Conservation (phyloP, 495 filamentous ascomycete genomes). For the Aspergillus panamensis region DNA sequence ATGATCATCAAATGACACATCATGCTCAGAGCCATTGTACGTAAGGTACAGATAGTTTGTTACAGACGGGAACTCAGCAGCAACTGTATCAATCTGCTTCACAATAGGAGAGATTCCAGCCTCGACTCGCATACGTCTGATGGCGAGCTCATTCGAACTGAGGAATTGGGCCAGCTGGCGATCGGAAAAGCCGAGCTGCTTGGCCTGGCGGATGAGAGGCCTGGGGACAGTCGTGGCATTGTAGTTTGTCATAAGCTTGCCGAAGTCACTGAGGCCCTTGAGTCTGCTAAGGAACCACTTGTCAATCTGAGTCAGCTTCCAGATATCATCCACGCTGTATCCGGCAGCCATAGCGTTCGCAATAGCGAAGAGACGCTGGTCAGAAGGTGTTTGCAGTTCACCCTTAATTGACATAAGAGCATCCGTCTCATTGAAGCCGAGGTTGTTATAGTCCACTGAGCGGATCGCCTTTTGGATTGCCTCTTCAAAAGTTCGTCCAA, state of each 20-base stretch:
- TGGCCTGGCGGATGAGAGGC: constrained; percentile 70
- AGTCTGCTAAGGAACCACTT: constrained; percentile 85
- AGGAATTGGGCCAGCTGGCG: constrained; percentile 90
- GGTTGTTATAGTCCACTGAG: constrained; percentile 89
- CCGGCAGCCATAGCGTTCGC: constrained; percentile 95
- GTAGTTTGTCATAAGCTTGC: constrained; percentile 68
- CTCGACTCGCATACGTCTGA: constrained; percentile 76
- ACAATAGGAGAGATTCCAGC: constrained; percentile 82
- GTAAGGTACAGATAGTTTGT: constrained; percentile 98
- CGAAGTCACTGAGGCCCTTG: constrained; percentile 86
- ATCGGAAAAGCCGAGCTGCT: constrained; percentile 92
- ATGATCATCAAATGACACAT: constrained; percentile 79
- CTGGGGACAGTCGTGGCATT: constrained; percentile 63
- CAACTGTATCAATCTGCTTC: constrained; percentile 98
- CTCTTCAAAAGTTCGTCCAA: constrained; percentile 94
- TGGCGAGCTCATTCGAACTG: constrained; percentile 85
- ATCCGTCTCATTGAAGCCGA: constrained; percentile 88
- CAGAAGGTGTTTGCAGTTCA: constrained; percentile 94
- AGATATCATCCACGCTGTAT: constrained; percentile 93
- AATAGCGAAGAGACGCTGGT: constrained; percentile 95
- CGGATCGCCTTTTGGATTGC: constrained; percentile 98
- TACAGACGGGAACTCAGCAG: constrained; percentile 90
- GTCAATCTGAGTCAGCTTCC: constrained; percentile 91
- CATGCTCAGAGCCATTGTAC: constrained; percentile 87
- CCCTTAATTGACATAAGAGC: constrained; percentile 94